A percentile compares a stretch with the other conserved stretches of the same genome.
phyloP scores from a whole-genome alignment of 495 filamentous ascomycete species.

The Chaetomium cochliodes region DNA sequence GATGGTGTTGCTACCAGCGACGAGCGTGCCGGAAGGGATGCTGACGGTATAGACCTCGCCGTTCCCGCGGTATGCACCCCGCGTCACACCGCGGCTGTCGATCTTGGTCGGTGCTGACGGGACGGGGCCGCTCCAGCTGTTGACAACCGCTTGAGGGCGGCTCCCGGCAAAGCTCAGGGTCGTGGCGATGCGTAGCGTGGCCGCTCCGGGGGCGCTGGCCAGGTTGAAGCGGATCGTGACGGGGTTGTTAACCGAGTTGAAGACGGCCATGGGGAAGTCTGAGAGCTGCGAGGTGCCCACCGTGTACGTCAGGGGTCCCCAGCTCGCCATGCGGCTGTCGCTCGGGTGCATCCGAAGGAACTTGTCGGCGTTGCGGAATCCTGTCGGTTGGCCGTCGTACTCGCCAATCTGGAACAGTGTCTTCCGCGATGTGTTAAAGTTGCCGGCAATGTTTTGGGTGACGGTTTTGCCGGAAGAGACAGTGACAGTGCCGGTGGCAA shows the following conservation, averaged over 20 bases:
- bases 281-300: conserved; percentile 51
- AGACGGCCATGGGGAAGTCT: conserved; percentile 65
- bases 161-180: conserved; percentile 61
- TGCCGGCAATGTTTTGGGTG: conserved; percentile 54
- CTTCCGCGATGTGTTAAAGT: conserved; percentile 37
- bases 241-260: conserved; percentile 61
- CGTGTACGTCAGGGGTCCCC: conserved; percentile 59
- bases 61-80: conserved; percentile 61
- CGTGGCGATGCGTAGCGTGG: conserved; percentile 61
- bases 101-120: conserved; percentile 62
- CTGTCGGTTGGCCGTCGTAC: conserved; percentile 62
- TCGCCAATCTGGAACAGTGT: conserved; percentile 64
- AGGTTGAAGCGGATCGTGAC: conserved; percentile 62
- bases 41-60: conserved; percentile 61
- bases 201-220: conserved; percentile 46
- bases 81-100: conserved; percentile 61
- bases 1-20: conserved; percentile 61
- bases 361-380: conserved; percentile 65
- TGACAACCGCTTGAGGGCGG: conserved; percentile 51
- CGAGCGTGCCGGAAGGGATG: conserved; percentile 56
- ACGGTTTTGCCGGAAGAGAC: conserved; percentile 56
- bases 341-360: conserved; percentile 66
- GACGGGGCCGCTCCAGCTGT: conserved; percentile 46
- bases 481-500: conserved; percentile 52
- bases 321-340: conserved; percentile 59